Percentiles rank a stretch among this genome's conserved stretches.
Evolutionary conservation across 768 basidiomycete species (phyloP).

Genomic region (Kwoniella botswanensis): DNA sequence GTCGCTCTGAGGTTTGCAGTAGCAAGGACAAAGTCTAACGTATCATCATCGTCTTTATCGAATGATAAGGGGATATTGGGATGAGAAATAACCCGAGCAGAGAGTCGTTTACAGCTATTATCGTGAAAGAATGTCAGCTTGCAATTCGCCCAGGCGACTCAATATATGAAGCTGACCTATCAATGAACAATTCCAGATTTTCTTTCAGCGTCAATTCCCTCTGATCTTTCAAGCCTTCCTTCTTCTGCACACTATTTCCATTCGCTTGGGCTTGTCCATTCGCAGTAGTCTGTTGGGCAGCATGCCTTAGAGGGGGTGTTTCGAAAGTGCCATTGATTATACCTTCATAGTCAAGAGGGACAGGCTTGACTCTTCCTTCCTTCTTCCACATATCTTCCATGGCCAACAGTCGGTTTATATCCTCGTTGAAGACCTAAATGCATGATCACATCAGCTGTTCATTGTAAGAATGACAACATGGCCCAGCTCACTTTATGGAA

Average conservation of each 20-base stretch:
- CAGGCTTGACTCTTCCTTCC: slow-evolving; percentile 75
- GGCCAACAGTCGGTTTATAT: slow-evolving; percentile 82
- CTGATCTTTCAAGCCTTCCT: slow-evolving; percentile 75
- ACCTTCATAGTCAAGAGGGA: slow-evolving; percentile 77
- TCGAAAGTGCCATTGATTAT: slow-evolving; percentile 72
- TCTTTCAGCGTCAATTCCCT: slow-evolving; percentile 75
- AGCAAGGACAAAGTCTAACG: slow-evolving; percentile 94
- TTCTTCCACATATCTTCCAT: slow-evolving; percentile 97
- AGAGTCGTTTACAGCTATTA: slow-evolving; percentile 76
- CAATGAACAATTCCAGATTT: slow-evolving; percentile 78
- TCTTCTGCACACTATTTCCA: slow-evolving; percentile 17
- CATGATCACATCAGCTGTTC: not conserved
- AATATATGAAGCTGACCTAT: slow-evolving; percentile 66
- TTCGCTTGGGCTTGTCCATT: slow-evolving; percentile 38
- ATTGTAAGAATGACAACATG: too few relatives aligned
- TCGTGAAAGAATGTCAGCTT: not conserved
- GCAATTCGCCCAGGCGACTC: not conserved
- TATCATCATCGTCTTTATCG: slow-evolving; percentile 98
- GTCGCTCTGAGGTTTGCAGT: slow-evolving; percentile 88
- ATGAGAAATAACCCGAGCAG: slow-evolving; percentile 67
- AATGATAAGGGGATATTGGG: slow-evolving; percentile 66
- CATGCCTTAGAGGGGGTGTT: slow-evolving; percentile 55
- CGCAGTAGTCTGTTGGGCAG: slow-evolving; percentile 7
- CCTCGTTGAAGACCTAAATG: slow-evolving; percentile 78
- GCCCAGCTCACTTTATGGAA: slow-evolving; percentile 92